These are phyloP conservation scores for Eremochloa ophiuroides DNA, from an alignment of 176 grass and related monocot genomes.

Conservation along the genomic window DNA sequence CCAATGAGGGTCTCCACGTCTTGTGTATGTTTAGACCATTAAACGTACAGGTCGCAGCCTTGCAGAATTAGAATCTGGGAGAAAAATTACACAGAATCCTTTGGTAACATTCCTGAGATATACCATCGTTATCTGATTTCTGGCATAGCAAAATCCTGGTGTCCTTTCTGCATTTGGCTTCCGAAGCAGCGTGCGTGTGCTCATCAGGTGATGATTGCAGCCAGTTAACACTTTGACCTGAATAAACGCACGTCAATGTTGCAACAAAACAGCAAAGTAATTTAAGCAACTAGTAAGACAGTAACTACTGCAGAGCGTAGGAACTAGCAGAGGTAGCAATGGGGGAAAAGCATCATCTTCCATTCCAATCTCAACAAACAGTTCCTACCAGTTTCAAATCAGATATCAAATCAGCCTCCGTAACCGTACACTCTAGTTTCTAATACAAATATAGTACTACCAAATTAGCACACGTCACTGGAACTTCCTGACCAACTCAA, in stretches of 20 bases:
- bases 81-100: no score
- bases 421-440: background rate
- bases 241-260: background rate
- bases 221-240: no score
- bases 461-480: background rate
- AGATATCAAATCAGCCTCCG: background rate
- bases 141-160: background rate
- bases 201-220: background rate
- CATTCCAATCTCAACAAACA: background rate
- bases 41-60: no score
- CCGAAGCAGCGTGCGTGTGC: background rate
- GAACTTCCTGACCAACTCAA: slow-evolving; percentile 68
- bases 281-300: background rate
- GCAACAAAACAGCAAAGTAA: background rate
- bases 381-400: background rate
- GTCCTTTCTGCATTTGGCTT: background rate
- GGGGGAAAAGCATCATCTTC: background rate
- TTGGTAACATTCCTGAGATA: no score
- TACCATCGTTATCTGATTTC: no score
- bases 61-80: no score
- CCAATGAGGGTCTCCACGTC: no score
- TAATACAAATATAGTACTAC: background rate
- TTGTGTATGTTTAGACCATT: no score
- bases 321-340: background rate
- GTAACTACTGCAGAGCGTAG: background rate